A percentile compares a stretch with the other conserved stretches of the same genome.
Conservation (phyloP, 2,329 filamentous ascomycete species). For the Ophiognomonia clavigignenti-juglandacearum region DNA sequence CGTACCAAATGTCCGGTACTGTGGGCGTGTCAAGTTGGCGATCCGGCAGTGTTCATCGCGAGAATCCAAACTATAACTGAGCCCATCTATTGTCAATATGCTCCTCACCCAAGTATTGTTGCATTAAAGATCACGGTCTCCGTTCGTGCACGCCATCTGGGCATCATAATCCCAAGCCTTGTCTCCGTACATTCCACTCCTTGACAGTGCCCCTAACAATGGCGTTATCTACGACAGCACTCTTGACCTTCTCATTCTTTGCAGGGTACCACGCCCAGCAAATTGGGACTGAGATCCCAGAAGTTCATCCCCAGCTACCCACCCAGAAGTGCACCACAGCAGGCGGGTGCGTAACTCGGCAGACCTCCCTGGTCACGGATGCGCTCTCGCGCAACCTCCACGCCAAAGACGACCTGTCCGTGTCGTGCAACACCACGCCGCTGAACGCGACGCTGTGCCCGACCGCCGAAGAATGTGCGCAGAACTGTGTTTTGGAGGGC, state of each 20-base stretch:
- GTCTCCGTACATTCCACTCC: too few species aligned
- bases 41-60: too few species aligned
- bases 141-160: too few species aligned
- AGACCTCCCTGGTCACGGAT: conserved; percentile 21
- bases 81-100: too few species aligned
- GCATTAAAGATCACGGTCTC: too few species aligned
- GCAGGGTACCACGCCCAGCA: conserved; percentile 16
- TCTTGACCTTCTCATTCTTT: neutral
- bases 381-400: conserved; percentile 19
- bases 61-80: too few species aligned
- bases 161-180: too few species aligned
- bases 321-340: conserved; percentile 21
- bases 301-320: conserved; percentile 21
- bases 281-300: conserved; percentile 21
- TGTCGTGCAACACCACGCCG: conserved; percentile 15
- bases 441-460: conserved; percentile 30
- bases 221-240: too few species aligned
- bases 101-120: too few species aligned
- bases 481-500: conserved; percentile 47
- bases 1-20: too few species aligned
- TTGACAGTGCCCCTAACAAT: too few species aligned
- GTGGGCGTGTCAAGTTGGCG: too few species aligned
- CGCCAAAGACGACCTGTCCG: conserved; percentile 13
- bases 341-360: conserved; percentile 19
- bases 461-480: conserved; percentile 37